These are phyloP conservation scores for Leccinum imitatum DNA, from an alignment of 768 basidiomycete species.

Conservation along the genomic window DNA sequence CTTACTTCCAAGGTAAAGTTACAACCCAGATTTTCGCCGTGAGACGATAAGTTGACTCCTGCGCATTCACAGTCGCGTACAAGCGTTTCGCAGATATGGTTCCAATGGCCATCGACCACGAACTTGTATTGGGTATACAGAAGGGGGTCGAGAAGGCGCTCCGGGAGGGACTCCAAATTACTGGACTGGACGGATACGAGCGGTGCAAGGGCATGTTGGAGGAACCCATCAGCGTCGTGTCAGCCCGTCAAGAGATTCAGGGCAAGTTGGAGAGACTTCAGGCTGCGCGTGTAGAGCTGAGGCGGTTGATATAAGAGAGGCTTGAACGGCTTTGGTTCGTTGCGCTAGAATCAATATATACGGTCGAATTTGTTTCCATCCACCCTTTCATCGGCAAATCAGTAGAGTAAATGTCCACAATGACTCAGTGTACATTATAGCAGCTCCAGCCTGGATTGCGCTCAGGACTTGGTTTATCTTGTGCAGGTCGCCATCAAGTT, in stretches of 20 bases:
- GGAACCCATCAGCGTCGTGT: slow-evolving; percentile 46
- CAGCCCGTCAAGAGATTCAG: slow-evolving; percentile 45
- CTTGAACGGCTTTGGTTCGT: background rate
- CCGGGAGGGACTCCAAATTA: slow-evolving; percentile 49
- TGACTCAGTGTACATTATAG: background rate
- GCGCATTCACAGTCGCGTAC: slow-evolving; percentile 40
- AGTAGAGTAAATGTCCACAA: background rate
- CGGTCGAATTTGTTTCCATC: background rate
- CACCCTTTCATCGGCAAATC: background rate
- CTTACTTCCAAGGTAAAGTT: slow-evolving; percentile 70
- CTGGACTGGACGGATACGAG: slow-evolving; percentile 42
- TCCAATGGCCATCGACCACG: slow-evolving; percentile 42
- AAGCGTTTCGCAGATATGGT: slow-evolving; percentile 46
- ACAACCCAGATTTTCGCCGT: background rate
- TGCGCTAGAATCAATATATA: background rate
- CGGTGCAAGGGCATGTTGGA: slow-evolving; percentile 53
- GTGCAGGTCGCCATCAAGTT: background rate
- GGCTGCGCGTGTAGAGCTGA: slow-evolving; percentile 43
- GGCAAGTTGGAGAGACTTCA: slow-evolving; percentile 53
- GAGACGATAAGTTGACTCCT: background rate
- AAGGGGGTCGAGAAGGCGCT: slow-evolving; percentile 41
- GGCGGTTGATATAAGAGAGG: slow-evolving; percentile 16
- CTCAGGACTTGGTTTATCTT: no score
- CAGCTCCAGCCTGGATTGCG: background rate
- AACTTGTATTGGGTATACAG: slow-evolving; percentile 43